phyloP scores from a whole-genome alignment of 257 asterid species.

The Ilex asprella region DNA sequence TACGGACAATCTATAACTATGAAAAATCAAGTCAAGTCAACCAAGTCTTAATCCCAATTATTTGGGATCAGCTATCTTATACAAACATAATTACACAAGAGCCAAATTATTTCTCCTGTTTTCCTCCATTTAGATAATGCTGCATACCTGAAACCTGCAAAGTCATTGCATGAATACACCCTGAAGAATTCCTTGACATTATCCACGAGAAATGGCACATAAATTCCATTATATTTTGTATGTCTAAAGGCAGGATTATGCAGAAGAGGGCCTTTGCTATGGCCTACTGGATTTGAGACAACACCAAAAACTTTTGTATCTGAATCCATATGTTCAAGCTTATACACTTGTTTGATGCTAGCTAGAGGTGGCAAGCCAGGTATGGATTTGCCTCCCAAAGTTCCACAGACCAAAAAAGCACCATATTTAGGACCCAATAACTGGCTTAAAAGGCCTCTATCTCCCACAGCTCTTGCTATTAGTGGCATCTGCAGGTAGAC shows the following conservation, averaged over 20 bases:
- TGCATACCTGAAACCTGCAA: conserved; percentile 64
- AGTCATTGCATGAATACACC: conserved; percentile 52
- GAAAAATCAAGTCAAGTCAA: too few relatives aligned
- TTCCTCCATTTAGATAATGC: not conserved
- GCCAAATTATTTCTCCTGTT: not conserved
- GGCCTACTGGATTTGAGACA: conserved; percentile 60
- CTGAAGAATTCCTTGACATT: conserved; percentile 50
- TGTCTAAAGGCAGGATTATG: conserved; percentile 65
- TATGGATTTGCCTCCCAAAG: conserved; percentile 25
- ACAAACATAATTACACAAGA: not conserved
- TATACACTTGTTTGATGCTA: conserved; percentile 50
- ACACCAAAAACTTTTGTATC: conserved; percentile 56
- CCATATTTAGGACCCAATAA: conserved; percentile 67
- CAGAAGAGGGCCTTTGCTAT: conserved; percentile 69
- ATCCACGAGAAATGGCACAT: conserved; percentile 63
- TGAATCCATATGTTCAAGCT: conserved; percentile 39
- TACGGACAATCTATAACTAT: too few relatives aligned
- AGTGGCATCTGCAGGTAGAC: conserved; percentile 39
- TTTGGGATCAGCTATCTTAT: too few relatives aligned
- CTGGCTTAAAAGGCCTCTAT: conserved; percentile 69
- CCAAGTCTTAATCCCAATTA: too few relatives aligned
- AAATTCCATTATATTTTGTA: conserved; percentile 52
- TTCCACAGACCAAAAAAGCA: conserved; percentile 45
- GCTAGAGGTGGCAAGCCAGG: conserved; percentile 57
- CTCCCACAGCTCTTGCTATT: conserved; percentile 50